Evolutionary conservation across 768 basidiomycete genomes (phyloP), one percentile per base, ranked within the genome.

Genomic region (Udeniomyces megalosporus): DNA sequence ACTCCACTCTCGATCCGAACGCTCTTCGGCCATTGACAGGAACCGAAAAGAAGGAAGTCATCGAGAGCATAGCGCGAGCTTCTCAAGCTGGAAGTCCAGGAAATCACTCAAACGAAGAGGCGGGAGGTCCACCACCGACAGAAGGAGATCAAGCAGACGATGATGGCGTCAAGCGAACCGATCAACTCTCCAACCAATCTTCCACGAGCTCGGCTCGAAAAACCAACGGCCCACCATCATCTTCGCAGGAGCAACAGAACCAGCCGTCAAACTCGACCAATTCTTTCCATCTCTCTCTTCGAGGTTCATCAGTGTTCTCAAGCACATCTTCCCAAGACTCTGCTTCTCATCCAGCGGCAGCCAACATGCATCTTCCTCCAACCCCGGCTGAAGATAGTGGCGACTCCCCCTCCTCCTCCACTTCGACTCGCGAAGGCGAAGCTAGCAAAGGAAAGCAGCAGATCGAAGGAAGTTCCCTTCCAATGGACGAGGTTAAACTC

Each of bases 381-480:
- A 24, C 55, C 26, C 61, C 61, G 15, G 38, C 26, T 15, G 22
- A 17, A 7, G 28, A 42, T 17, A 17, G 17, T 42, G 38, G 17
- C 29, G 46, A 56, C 7, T 32, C 58, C 10, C 24, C 6, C 31
- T 15, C 20, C 24, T 6, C n/a, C n/a, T n/a, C 45, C 10, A 2
- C 32, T 2, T 15, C 26, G 1, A 20, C 58, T 2, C 14, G 28
- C 6, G 58, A 51, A 1, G 51, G 34, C 15, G 34, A 28, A 1
- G 20, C 26, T 29, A 50, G 45, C 20, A 22, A 61, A 0, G 63
- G 64, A 31, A 68, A 66, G 53, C 48, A 61, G 20, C 76, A 73
- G 20, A 68, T 70, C 2, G 87, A 86, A 88, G 88, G 86, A 15
- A 80, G 83, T 56, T 77, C 84, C 4, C 95, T 96, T 78, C 78